phyloP scores from a whole-genome alignment of 257 asterid genomes.

The Catharanthus roseus region DNA sequence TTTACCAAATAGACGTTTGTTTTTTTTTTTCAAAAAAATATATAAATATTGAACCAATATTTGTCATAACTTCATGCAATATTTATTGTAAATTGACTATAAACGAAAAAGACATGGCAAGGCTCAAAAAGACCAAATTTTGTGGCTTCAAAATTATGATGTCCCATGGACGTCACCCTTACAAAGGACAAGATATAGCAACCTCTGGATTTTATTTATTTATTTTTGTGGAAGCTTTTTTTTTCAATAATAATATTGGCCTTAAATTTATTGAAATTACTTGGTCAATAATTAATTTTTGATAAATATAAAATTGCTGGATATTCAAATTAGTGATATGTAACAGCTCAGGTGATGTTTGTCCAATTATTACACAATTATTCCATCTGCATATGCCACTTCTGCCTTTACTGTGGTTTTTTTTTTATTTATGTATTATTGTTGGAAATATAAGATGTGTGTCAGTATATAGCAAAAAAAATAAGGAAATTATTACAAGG shows the following conservation, averaged over 20 bases:
- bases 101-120: too few relatives aligned
- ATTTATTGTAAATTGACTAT: too few relatives aligned
- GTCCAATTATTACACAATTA: conserved; percentile 3
- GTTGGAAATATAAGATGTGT: neutral
- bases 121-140: too few relatives aligned
- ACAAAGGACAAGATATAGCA: neutral
- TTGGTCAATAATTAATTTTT: neutral
- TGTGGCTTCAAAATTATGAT: neutral
- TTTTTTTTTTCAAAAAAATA: too few relatives aligned
- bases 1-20: too few relatives aligned
- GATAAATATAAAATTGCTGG: neutral
- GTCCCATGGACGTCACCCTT: neutral
- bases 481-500: neutral
- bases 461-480: neutral
- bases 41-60: too few relatives aligned
- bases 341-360: neutral
- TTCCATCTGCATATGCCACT: conserved; percentile 12
- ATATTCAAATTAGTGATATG: neutral
- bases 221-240: too few relatives aligned
- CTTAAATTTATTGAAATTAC: neutral
- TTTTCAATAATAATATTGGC: neutral
- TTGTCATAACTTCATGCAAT: too few relatives aligned
- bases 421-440: conserved; percentile 4
- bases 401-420: neutral
- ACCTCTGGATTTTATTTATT: neutral